These are phyloP conservation scores for Cystofilobasidium ferigula DNA, from an alignment of 768 basidiomycete genomes.

Conservation along the genomic window DNA sequence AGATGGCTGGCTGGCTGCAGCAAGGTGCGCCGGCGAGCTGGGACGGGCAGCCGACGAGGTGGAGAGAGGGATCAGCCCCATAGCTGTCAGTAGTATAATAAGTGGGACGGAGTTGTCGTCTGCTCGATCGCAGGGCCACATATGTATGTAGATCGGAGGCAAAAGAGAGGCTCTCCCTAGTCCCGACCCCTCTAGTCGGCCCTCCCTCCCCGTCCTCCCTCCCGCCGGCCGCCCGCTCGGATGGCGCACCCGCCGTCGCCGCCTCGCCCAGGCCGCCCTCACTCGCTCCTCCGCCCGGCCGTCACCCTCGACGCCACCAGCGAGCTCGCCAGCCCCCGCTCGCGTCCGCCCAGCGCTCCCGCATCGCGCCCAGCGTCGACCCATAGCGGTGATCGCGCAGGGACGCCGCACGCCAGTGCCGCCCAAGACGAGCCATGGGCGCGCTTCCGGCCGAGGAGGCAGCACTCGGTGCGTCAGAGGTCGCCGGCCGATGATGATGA, in stretches of 20 bases:
- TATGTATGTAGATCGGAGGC: too few relatives aligned
- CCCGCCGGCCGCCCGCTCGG: neutral
- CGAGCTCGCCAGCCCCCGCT: neutral
- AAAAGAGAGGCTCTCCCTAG: too few relatives aligned
- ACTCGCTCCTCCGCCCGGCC: neutral
- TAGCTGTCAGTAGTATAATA: too few relatives aligned
- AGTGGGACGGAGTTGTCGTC: too few relatives aligned
- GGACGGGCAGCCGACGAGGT: too few relatives aligned
- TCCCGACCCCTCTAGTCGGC: too few relatives aligned
- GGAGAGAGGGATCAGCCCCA: too few relatives aligned
- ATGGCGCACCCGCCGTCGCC: neutral
- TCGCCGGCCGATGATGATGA: too few relatives aligned
- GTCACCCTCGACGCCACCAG: neutral
- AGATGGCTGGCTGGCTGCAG: too few relatives aligned
- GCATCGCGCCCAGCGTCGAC: neutral
- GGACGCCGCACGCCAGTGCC: neutral
- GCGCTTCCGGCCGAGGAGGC: neutral
- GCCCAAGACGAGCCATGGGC: too few relatives aligned
- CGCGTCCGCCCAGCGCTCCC: neutral
- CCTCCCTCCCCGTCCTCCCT: neutral
- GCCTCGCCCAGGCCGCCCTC: neutral
- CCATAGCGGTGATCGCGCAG: neutral
- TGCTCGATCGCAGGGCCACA: too few relatives aligned
- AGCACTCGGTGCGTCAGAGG: neutral
- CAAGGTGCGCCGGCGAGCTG: too few relatives aligned